Conservation (phyloP, 208 protist genomes). For the Acanthamoeba polyphaga region DNA sequence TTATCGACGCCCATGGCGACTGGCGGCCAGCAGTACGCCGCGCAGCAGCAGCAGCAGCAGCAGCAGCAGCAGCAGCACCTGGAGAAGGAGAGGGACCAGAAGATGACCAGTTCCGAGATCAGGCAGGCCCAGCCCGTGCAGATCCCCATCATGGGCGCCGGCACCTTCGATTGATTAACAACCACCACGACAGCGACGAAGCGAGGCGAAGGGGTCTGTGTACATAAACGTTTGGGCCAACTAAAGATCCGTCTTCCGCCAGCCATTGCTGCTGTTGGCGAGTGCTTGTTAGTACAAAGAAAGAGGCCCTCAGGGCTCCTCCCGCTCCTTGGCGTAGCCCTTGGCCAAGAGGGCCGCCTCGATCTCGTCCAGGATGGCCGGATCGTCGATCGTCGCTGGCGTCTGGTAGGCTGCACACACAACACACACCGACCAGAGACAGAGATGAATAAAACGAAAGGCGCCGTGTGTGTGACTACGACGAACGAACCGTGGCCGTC, state of each 20-base stretch:
- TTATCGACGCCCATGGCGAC: background rate
- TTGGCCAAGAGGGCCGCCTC: slow-evolving; percentile 13
- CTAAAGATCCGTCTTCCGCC: no score
- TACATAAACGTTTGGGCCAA: no score
- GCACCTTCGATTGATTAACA: background rate
- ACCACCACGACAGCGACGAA: no score
- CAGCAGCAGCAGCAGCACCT: no score
- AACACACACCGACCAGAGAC: background rate
- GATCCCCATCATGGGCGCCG: background rate
- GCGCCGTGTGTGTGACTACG: background rate
- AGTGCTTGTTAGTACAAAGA: no score
- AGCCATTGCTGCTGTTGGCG: no score
- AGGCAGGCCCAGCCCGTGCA: background rate
- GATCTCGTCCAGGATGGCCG: slow-evolving; percentile 33
- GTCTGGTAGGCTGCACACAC: slow-evolving; percentile 19
- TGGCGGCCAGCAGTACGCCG: background rate
- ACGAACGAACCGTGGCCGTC: background rate
- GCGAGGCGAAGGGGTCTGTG: no score
- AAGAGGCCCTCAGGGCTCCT: background rate
- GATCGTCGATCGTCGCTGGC: slow-evolving; percentile 65
- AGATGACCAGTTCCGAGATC: background rate
- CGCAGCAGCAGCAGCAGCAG: no score
- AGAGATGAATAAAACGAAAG: background rate
- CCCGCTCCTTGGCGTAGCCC: slow-evolving; percentile 59
- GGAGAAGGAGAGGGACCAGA: background rate